Evolutionary conservation across 768 basidiomycete species (phyloP), one percentile per base, ranked within the genome.

Genomic region (Hygrophorus russula): DNA sequence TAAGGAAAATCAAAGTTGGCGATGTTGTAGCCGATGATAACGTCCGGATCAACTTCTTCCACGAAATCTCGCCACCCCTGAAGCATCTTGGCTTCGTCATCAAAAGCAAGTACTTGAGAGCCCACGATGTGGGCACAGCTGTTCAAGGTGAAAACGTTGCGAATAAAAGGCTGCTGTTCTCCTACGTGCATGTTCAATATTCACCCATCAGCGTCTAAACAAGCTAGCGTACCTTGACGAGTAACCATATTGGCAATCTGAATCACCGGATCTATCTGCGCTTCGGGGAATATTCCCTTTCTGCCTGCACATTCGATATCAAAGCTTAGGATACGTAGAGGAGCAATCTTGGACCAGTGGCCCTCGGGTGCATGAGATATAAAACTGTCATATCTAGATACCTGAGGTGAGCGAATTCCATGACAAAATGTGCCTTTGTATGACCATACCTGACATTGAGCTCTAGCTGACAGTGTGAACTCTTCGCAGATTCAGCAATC

Each of bases 211-310:
- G 39, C 12, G 15, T 9, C 6, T 32, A 1, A 18, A 29, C 46
- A 14, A 35, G 10, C 24, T 2, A 12, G 50, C 65, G n/a, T 43
- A 90, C 93, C 93, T 75, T 99, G 96, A 4, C 86, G 74, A 29
- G 93, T 97, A 9, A 98, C 94, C 96, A 98, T 98, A 59, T 90
- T 96, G 1, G 94, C 96, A 47, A 98, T 98, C 56, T 98, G 96
- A 53, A 98, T 98, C 44, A 99, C 90, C 7, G 94, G 94, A 61
- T 99, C 96, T 24, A 73, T 59, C 8, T 80, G 68, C 6, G 96
- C 73, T 56, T 98, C 96, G 0, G 96, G 96, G 56, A 99, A 99
- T 51, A 97, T 85, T 24, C 96, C 96, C 55, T 97, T 97, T 18
- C 96, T 69, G 15, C 96, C 96, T 0, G 96, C 96, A 62, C 96